Base-by-base conservation (phyloP, 352 stramenopile species). In the Pythium volutum region DNA sequence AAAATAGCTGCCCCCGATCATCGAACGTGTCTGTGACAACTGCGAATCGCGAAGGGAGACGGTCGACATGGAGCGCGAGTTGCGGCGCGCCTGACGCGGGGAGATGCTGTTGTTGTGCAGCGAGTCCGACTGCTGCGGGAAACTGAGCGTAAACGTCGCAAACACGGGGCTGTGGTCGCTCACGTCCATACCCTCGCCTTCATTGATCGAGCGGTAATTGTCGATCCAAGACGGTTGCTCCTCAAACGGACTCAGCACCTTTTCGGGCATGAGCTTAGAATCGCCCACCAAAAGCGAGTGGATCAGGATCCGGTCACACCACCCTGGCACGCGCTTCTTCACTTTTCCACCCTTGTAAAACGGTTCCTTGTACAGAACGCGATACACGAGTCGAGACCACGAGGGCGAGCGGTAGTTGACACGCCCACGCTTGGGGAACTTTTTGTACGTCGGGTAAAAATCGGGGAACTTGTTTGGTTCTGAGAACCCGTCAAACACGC, bases 391-490 rank as follows among this genome's bases (percentile, higher is more conserved):
- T 9, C 81, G 78, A 16, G 81, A 74, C 88, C 88, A 96, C 25
- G 79, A 71, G 5, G 81, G 68, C 38, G 79, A 59, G 38, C 54
- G 62, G 50, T 89, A 81, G 69, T 91, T 85, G 54, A 92, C 75
- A 18, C 70, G 48, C 2, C 80, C 75, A 14, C 84, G 84, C 54
- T 88, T 85, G 4, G 85, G 81, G 18, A 93, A 87, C 48, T 95
- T 95, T 53, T 95, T 95, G 74, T 96, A 96, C 15, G 88, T 96
- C 18, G 88, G 88, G 41, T 93, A 95, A 56, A 96, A 96, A 47
- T 95, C 80, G 2, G 79, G 79, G 42, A 92, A 93, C 66, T 91
- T 94, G 60, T 78, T 73, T 2, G 88, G 87, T 48, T 96, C 88
- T 0, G 75, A 79, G 46, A 93, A 96, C 1, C 81, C 80, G 45